phyloP scores from a whole-genome alignment of 2,329 filamentous ascomycete genomes.

The Meredithiella fracta region DNA sequence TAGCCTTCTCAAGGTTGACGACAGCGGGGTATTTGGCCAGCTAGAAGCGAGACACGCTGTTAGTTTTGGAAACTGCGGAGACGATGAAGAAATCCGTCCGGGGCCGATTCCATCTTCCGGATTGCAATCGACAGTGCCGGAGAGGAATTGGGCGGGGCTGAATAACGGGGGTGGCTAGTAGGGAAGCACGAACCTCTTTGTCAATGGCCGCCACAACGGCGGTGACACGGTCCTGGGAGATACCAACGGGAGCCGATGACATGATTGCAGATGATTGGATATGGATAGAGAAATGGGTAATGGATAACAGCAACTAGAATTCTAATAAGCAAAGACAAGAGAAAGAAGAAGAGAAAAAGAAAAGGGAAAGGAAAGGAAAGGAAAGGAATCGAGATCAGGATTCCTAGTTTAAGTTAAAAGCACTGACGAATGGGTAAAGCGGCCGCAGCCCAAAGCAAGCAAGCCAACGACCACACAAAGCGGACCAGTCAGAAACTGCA shows the following conservation, averaged over 20 bases:
- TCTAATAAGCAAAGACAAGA: slow-evolving; percentile 17
- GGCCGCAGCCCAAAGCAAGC: too few species aligned
- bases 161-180: slow-evolving; percentile 4
- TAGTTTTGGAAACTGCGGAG: not conserved
- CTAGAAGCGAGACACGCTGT: slow-evolving; percentile 27
- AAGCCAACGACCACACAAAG: too few species aligned
- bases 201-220: slow-evolving; percentile 65
- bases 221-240: slow-evolving; percentile 57
- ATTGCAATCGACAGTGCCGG: not conserved
- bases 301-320: slow-evolving; percentile 10
- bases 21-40: slow-evolving; percentile 72
- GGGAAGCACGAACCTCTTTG: slow-evolving; percentile 44
- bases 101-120: too few species aligned
- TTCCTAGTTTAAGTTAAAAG: too few species aligned
- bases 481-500: too few species aligned
- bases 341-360: slow-evolving; percentile 9
- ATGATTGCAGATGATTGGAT: slow-evolving; percentile 20
- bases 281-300: not conserved
- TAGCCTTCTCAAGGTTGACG: slow-evolving; percentile 75
- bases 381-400: slow-evolving; percentile 19
- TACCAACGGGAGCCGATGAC: slow-evolving; percentile 39
- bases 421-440: too few species aligned
- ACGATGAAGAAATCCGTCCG: too few species aligned
- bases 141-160: not conserved
- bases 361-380: slow-evolving; percentile 19